phyloP scores from a whole-genome alignment of 495 filamentous ascomycete species.

The Aspergillus panamensis region DNA sequence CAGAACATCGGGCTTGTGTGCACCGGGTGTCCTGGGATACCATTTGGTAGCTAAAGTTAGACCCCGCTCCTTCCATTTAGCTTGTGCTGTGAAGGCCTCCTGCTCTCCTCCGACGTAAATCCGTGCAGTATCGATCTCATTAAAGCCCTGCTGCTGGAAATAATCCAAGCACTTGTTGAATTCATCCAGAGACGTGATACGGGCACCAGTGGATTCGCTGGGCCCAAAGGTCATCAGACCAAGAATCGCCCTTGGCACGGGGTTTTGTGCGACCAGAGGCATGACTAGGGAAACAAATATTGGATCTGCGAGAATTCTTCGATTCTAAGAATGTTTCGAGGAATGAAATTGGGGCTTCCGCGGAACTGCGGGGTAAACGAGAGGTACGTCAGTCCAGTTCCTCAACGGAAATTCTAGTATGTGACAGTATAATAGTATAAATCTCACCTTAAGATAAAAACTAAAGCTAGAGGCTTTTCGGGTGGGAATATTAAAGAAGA shows the following conservation, averaged over 20 bases:
- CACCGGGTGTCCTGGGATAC: constrained; percentile 59
- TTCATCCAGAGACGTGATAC: constrained; percentile 65
- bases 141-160: constrained; percentile 70
- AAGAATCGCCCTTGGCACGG: constrained; percentile 53
- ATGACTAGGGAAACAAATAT: constrained; percentile 24
- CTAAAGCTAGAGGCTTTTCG: too few species aligned
- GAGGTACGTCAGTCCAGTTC: neutral
- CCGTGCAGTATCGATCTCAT: constrained; percentile 77
- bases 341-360: neutral
- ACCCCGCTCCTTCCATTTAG: constrained; percentile 77
- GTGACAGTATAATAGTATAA: too few species aligned
- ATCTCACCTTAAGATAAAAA: too few species aligned
- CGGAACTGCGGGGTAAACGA: constrained; percentile 8
- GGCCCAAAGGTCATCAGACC: constrained; percentile 62
- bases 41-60: constrained; percentile 82
- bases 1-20: constrained; percentile 59
- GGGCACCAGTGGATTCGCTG: constrained; percentile 52
- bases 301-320: neutral
- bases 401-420: neutral
- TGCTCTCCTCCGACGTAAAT: constrained; percentile 70
- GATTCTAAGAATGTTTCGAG: neutral
- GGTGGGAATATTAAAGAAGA: too few species aligned
- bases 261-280: constrained; percentile 54
- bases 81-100: constrained; percentile 74
- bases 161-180: constrained; percentile 63